These are phyloP conservation scores for Spinellus fusiger DNA, from an alignment of 192 early-diverging fungal genomes.

Conservation along the genomic window DNA sequence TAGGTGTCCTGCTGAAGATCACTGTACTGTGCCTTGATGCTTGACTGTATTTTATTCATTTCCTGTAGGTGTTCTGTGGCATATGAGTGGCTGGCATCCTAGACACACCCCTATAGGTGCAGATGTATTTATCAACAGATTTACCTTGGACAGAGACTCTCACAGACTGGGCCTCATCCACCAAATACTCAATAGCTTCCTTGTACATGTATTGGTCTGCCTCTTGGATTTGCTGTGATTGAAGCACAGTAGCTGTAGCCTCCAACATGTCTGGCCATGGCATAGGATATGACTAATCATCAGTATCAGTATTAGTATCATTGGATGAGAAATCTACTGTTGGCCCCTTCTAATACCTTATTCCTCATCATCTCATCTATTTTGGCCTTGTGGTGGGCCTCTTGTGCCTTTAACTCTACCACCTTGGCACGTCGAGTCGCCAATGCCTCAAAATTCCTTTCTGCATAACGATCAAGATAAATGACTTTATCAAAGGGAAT, in stretches of 20 bases:
- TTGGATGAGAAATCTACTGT: not conserved
- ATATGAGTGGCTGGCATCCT: no score
- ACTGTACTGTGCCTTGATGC: slow-evolving; percentile 29
- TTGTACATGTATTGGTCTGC: not conserved
- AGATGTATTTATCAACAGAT: no score
- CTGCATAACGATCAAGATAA: slow-evolving; percentile 53
- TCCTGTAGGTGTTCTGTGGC: no score
- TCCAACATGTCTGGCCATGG: slow-evolving; percentile 31
- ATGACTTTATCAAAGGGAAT: slow-evolving; percentile 54
- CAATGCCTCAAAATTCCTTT: slow-evolving; percentile 27
- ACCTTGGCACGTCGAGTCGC: slow-evolving; percentile 12
- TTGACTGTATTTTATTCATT: slow-evolving; percentile 9
- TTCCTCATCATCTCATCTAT: slow-evolving; percentile 11
- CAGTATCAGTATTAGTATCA: not conserved
- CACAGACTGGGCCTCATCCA: slow-evolving; percentile 4
- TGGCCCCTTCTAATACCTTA: not conserved
- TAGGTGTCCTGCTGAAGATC: slow-evolving; percentile 43
- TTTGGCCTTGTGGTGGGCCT: slow-evolving; percentile 23
- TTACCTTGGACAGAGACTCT: slow-evolving; percentile 9
- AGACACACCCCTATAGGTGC: no score
- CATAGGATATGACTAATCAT: slow-evolving; percentile 10
- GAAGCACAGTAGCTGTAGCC: slow-evolving; percentile 18
- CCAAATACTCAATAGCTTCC: slow-evolving; percentile 6
- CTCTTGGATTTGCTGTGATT: not conserved
- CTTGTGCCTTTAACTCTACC: slow-evolving; percentile 24